Evolutionary conservation across 148 eudicot genomes (phyloP).

Genomic region (Persicaria tinctoria): DNA sequence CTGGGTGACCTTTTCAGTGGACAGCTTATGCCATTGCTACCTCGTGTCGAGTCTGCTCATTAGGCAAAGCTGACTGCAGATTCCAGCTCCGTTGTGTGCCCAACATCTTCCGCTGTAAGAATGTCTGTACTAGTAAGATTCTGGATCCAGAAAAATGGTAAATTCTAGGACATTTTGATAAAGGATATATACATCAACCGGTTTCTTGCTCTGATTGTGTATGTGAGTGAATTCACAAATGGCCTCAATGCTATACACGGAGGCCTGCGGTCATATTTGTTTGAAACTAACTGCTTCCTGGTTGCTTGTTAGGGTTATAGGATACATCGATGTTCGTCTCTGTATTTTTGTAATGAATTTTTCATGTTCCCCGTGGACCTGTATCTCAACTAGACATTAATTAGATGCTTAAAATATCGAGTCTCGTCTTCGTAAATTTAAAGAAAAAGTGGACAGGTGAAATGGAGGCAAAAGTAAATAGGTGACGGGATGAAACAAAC

Average conservation of each 20-base stretch:
- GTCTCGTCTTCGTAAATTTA: no score
- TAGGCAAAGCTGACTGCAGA: not conserved
- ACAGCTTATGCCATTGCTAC: constrained; percentile 56
- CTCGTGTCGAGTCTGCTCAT: constrained; percentile 17
- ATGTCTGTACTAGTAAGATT: not conserved
- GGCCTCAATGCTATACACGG: not conserved
- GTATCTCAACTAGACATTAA: no score
- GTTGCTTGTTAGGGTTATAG: not conserved
- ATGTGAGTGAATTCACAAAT: not conserved
- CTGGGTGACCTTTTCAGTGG: constrained; percentile 73
- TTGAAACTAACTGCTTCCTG: not conserved
- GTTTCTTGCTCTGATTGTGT: not conserved
- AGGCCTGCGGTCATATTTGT: constrained; percentile 7
- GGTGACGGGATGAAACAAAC: no score
- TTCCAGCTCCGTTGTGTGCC: not conserved
- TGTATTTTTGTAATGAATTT: not conserved
- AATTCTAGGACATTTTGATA: not conserved
- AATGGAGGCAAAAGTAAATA: no score
- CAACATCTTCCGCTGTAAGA: not conserved
- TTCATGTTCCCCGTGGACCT: not conserved
- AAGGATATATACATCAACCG: not conserved
- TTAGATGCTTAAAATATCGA: no score
- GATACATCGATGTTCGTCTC: not conserved
- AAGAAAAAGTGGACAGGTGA: no score
- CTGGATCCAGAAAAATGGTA: not conserved